Conservation (phyloP, 2,329 filamentous ascomycete genomes). For the Seiridium cupressi region DNA sequence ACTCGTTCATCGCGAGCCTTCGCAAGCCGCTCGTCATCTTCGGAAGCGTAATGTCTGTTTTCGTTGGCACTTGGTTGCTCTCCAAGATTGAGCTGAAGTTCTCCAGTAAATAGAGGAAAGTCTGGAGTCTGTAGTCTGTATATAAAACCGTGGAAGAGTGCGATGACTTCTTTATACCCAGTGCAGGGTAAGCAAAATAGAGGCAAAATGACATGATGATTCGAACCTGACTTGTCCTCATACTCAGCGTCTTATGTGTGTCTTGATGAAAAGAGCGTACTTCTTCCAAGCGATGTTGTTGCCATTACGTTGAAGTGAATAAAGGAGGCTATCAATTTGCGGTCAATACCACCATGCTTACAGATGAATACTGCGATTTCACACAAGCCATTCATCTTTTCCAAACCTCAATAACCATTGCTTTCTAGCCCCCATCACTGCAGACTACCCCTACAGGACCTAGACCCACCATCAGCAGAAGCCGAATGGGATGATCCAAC, state of each 20-base stretch:
- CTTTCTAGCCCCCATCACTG: too few species aligned
- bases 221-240: neutral
- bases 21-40: conserved; percentile 87
- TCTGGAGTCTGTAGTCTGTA: neutral
- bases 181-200: neutral
- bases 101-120: conserved; percentile 38
- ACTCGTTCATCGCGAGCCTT: conserved; percentile 69
- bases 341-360: too few species aligned
- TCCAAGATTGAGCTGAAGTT: conserved; percentile 83
- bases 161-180: neutral
- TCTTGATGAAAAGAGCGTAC: neutral
- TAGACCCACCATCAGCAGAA: neutral
- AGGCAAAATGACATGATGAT: conserved; percentile 6
- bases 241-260: neutral
- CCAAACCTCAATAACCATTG: neutral
- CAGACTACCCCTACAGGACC: too few species aligned
- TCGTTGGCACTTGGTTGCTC: conserved; percentile 71
- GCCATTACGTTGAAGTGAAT: too few species aligned
- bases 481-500: neutral
- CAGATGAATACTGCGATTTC: too few species aligned
- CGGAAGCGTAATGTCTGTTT: conserved; percentile 68
- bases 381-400: neutral
- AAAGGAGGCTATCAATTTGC: too few species aligned
- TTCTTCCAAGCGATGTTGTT: neutral
- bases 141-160: neutral